Conservation (phyloP, 2,329 filamentous ascomycete genomes). For the Neopestalotiopsis sp. region DNA sequence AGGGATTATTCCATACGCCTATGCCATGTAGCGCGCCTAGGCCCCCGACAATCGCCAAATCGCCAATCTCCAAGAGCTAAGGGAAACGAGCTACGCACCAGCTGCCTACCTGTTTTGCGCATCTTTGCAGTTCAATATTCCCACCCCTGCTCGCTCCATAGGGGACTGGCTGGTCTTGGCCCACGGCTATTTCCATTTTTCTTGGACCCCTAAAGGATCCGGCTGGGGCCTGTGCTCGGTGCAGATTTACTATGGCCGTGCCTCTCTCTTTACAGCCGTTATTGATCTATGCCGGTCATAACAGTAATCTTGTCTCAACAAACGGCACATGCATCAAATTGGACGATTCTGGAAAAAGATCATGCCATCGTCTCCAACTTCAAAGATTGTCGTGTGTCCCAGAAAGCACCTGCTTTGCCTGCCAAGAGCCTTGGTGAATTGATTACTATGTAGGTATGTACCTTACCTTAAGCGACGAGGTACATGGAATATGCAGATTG, state of each 20-base stretch:
- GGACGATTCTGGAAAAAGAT: too few species aligned
- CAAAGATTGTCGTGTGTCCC: too few species aligned
- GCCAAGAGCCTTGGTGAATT: too few species aligned
- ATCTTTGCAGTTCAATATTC: background rate
- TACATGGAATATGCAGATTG: background rate
- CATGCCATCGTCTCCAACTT: too few species aligned
- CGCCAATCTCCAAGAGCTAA: constrained; percentile 1
- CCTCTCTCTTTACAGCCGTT: too few species aligned
- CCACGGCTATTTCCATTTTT: background rate
- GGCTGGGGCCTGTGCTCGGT: background rate
- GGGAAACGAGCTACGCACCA: background rate
- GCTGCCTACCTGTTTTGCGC: background rate
- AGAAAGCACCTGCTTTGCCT: too few species aligned
- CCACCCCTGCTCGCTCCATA: background rate
- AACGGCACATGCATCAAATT: too few species aligned
- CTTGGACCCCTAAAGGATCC: background rate
- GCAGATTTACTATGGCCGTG: too few species aligned
- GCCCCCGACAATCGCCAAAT: background rate
- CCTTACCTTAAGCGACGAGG: background rate
- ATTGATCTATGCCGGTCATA: too few species aligned
- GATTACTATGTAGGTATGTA: too few species aligned
- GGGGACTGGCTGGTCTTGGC: background rate
- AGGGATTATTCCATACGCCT: background rate
- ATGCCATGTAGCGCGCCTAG: background rate
- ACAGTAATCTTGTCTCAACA: too few species aligned